These are phyloP conservation scores for Starmerella lactis-condensi DNA, from an alignment of 805 yeast species.

Conservation along the genomic window DNA sequence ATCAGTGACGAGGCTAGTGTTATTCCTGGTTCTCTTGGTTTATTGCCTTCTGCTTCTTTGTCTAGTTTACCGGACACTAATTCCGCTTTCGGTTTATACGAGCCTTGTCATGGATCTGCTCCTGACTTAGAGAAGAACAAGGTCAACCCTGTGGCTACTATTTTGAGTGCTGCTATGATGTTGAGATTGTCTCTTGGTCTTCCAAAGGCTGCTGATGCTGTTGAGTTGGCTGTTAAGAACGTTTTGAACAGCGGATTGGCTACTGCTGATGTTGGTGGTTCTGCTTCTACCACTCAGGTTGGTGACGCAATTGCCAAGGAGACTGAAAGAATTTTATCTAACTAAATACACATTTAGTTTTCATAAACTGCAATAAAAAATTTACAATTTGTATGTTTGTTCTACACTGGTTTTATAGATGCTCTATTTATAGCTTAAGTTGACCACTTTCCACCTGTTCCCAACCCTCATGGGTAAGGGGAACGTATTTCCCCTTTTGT, in stretches of 20 bases:
- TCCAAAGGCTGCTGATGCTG: constrained; percentile 65
- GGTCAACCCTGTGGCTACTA: constrained; percentile 91
- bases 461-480: constrained; percentile 44
- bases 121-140: constrained; percentile 77
- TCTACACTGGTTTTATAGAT: neutral
- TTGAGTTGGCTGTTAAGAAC: constrained; percentile 70
- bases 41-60: constrained; percentile 87
- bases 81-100: constrained; percentile 86
- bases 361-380: neutral
- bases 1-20: constrained; percentile 96
- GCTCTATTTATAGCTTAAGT: constrained; percentile 17
- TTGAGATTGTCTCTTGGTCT: constrained; percentile 72
- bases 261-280: constrained; percentile 83
- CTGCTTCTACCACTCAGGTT: constrained; percentile 68
- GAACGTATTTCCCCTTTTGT: constrained; percentile 35
- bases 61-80: constrained; percentile 94
- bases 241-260: constrained; percentile 71
- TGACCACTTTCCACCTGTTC: constrained; percentile 17
- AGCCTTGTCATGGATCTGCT: constrained; percentile 97
- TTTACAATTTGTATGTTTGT: neutral
- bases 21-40: constrained; percentile 92
- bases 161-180: constrained; percentile 95
- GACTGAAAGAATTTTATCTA: constrained; percentile 35
- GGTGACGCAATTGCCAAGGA: constrained; percentile 82
- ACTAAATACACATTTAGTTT: neutral